These are phyloP conservation scores for Excoecaria agallocha DNA, from an alignment of 345 rosid species.

Conservation along the genomic window DNA sequence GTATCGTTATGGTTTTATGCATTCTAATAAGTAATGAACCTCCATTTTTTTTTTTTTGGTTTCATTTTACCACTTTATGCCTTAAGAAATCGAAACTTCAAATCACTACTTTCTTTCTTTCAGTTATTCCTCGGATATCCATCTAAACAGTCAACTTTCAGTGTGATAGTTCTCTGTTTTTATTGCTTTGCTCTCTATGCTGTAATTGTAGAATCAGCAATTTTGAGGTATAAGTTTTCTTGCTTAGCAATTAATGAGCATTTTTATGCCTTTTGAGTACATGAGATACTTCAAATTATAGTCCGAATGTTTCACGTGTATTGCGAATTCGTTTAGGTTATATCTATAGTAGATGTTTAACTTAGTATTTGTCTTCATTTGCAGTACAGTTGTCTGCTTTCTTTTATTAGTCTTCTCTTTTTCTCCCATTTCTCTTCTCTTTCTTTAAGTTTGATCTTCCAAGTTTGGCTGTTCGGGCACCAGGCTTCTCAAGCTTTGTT, in stretches of 20 bases:
- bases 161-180: neutral
- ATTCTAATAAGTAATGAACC: neutral
- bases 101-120: neutral
- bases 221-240: neutral
- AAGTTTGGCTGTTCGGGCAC: neutral
- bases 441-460: neutral
- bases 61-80: neutral
- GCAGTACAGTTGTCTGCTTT: neutral
- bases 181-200: neutral
- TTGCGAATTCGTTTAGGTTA: neutral
- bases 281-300: neutral
- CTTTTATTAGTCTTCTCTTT: neutral
- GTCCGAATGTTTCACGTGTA: neutral
- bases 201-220: neutral
- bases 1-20: neutral
- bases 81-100: neutral
- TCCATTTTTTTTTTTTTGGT: neutral
- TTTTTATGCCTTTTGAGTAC: neutral
- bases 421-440: neutral
- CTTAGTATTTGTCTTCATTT: neutral
- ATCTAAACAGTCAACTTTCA: neutral
- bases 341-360: neutral
- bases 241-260: neutral
- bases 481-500: neutral
- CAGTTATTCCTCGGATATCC: neutral